Evolutionary conservation across 1,284 basidiomycete species (phyloP), one percentile per base, ranked within the genome.

Genomic region (Apiotrichum mycotoxinovorans): DNA sequence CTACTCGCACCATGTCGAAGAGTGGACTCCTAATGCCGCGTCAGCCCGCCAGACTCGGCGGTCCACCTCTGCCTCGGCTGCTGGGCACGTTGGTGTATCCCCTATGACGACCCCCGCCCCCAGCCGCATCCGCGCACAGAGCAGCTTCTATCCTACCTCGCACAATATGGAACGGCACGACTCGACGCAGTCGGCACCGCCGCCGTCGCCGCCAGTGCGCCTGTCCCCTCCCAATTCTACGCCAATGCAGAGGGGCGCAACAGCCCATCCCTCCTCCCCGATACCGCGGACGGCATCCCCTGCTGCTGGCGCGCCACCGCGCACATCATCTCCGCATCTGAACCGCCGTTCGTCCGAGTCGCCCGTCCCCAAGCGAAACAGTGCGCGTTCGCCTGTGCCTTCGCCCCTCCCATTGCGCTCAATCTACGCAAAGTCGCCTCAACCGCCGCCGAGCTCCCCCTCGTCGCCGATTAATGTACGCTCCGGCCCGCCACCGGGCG

Each of bases 1-100:
- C 71, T 93, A 89, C 75, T 87, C 92, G 82, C 84, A 96, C 18
- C 88, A 94, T 70, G 91, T 94, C 7, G 93, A 96, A 71, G 89
- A 91, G 67, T 93, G 89, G 87, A 89, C 87, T 2, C 88, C 74
- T 0, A 42, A 18, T 37, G 33, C 43, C 25, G 25, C 44, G 2
- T 20, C 42, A 17, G 33, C 17, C 14, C 35, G 33, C 20, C 30
- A 40, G 22, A 22, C 33, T 22, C n/a, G 18, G 11, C 18, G 18
- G 17, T 34, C 45, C 11, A 53, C 55, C 15, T 52, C 61, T 7
- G 33, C 51, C 4, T 53, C 55, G 15, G 42, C 52, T 8, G 49
- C 35, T 12, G 38, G 43, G 4, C 12, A 12, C 34, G 22, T 18
- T 11, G 17, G 26, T 20, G 14, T 22, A 2, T 23, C 33, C 8